Evolutionary conservation across 495 filamentous ascomycete genomes (phyloP).

Genomic region (Penicillium robsamsonii): DNA sequence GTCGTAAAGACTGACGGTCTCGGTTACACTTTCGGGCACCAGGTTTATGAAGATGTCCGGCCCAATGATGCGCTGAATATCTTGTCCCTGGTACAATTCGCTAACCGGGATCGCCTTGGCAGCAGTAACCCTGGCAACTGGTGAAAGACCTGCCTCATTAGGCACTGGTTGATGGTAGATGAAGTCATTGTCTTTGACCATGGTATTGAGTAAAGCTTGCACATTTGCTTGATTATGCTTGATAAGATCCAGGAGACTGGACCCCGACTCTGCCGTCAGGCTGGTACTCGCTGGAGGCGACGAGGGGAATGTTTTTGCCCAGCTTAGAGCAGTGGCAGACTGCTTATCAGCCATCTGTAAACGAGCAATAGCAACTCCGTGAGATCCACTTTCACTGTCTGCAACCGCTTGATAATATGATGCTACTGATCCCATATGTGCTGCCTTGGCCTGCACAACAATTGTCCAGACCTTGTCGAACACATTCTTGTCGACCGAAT

Average conservation of each 20-base stretch:
- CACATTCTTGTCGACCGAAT: conserved; percentile 85
- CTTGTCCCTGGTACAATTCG: conserved; percentile 93
- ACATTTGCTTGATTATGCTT: conserved; percentile 78
- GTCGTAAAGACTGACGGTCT: conserved; percentile 94
- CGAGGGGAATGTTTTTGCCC: conserved; percentile 77
- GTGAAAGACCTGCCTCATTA: conserved; percentile 71
- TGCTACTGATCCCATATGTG: conserved; percentile 78
- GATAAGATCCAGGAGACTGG: conserved; percentile 70
- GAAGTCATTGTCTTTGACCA: conserved; percentile 93
- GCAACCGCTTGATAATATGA: conserved; percentile 94
- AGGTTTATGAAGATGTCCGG: conserved; percentile 97
- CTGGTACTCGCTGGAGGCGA: conserved; percentile 79
- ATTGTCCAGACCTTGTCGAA: conserved; percentile 96
- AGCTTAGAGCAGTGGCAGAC: conserved; percentile 69
- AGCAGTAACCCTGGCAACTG: conserved; percentile 87
- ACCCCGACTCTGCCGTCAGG: conserved; percentile 73
- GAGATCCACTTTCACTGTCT: conserved; percentile 82
- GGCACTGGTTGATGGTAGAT: conserved; percentile 95
- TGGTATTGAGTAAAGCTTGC: conserved; percentile 71
- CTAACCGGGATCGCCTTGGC: conserved; percentile 98
- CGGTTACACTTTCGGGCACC: conserved; percentile 92
- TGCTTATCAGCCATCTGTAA: conserved; percentile 76
- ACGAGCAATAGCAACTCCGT: conserved; percentile 83
- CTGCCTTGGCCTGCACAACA: conserved; percentile 82
- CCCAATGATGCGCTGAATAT: conserved; percentile 94